phyloP scores from a whole-genome alignment of 768 basidiomycete genomes.

The Lactarius vividus region DNA sequence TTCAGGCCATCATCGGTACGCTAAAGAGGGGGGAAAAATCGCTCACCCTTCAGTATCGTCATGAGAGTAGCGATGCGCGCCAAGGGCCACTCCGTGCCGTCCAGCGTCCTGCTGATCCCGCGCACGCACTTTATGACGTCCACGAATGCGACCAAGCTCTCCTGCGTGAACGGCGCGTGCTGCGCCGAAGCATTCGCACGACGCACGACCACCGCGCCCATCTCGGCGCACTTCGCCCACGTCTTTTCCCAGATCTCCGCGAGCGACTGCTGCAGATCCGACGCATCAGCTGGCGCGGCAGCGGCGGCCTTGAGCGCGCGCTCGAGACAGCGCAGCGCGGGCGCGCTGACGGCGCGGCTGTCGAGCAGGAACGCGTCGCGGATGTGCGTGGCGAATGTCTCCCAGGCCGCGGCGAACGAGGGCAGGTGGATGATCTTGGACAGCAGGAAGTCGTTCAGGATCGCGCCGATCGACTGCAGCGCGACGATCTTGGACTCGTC shows the following conservation, averaged over 20 bases:
- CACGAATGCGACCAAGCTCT: conserved; percentile 79
- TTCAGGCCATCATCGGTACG: background rate
- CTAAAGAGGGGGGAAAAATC: background rate
- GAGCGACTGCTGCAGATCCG: conserved; percentile 37
- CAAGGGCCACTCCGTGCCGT: conserved; percentile 62
- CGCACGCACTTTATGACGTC: conserved; percentile 65
- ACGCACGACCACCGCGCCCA: conserved; percentile 55
- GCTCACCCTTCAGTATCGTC: conserved; percentile 69
- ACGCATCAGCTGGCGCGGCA: conserved; percentile 33
- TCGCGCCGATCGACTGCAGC: conserved; percentile 76
- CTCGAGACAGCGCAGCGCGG: conserved; percentile 83
- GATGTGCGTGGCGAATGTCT: conserved; percentile 69
- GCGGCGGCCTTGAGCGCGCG: conserved; percentile 66
- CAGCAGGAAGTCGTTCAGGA: conserved; percentile 77
- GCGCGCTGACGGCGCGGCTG: conserved; percentile 62
- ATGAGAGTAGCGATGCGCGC: conserved; percentile 65
- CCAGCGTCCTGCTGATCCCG: conserved; percentile 45
- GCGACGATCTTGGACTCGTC: conserved; percentile 88
- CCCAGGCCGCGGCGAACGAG: conserved; percentile 71
- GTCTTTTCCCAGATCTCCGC: conserved; percentile 54
- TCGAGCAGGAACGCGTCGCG: conserved; percentile 68
- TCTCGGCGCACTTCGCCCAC: conserved; percentile 67
- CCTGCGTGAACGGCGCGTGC: conserved; percentile 65
- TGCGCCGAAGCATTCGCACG: conserved; percentile 26
- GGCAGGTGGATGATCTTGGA: conserved; percentile 70